These are phyloP conservation scores for Lachnellula arida DNA, from an alignment of 2,329 filamentous ascomycete genomes.

Conservation along the genomic window DNA sequence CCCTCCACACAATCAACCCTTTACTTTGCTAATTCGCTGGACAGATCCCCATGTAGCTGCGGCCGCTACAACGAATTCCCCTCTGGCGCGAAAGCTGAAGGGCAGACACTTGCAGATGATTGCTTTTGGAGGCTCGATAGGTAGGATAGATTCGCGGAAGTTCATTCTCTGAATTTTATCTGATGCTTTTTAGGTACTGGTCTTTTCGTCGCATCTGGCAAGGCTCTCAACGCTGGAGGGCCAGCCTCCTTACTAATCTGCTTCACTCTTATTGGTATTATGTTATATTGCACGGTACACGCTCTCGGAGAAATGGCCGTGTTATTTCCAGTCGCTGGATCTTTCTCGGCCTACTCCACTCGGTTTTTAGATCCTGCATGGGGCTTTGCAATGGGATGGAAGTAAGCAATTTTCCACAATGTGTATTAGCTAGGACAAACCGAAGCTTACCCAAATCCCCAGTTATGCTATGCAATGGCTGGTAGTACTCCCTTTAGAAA, in stretches of 20 bases:
- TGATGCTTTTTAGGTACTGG: constrained; percentile 57
- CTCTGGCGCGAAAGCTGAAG: constrained; percentile 73
- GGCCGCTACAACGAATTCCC: constrained; percentile 63
- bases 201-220: constrained; percentile 80
- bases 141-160: constrained; percentile 35
- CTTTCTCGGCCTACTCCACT: constrained; percentile 87
- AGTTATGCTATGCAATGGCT: constrained; percentile 88
- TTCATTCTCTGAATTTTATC: neutral
- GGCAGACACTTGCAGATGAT: constrained; percentile 94
- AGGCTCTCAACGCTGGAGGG: constrained; percentile 64
- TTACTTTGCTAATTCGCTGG: too few species aligned
- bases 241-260: constrained; percentile 74
- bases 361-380: constrained; percentile 90
- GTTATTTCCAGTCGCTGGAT: constrained; percentile 83
- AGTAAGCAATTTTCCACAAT: neutral
- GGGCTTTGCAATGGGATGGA: constrained; percentile 93
- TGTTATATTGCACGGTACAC: constrained; percentile 91
- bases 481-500: constrained; percentile 74
- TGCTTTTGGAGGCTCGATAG: constrained; percentile 89
- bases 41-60: constrained; percentile 57
- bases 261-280: constrained; percentile 74
- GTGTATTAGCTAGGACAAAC: constrained; percentile 4
- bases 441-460: neutral
- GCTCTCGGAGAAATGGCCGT: constrained; percentile 90
- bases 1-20: too few species aligned